Evolutionary conservation across 768 basidiomycete species (phyloP).

Genomic region (Pulveroboletus sp.): DNA sequence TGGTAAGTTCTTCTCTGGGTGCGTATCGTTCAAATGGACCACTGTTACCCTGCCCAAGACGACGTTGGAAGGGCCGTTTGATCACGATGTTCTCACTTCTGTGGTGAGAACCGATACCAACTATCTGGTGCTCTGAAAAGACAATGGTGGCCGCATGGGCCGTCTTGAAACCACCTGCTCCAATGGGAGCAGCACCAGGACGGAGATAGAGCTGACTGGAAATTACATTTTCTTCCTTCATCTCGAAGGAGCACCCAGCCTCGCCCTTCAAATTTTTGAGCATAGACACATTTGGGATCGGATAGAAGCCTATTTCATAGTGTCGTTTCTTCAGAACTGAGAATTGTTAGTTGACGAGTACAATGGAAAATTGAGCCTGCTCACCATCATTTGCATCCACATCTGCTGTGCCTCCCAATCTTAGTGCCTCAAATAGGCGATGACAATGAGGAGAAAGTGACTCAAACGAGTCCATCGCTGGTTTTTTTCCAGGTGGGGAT

Average conservation of each 20-base stretch:
- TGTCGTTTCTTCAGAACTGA: neutral
- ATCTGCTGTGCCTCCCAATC: neutral
- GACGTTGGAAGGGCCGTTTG: neutral
- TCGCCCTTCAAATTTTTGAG: too few relatives aligned
- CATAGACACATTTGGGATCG: neutral
- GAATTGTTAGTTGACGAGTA: neutral
- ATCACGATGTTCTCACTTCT: neutral
- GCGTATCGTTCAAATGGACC: neutral
- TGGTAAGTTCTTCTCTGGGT: neutral
- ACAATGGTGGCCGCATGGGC: neutral
- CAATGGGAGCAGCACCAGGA: too few relatives aligned
- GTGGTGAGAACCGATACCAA: neutral
- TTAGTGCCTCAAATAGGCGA: neutral
- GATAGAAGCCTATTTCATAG: neutral
- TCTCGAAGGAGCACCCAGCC: too few relatives aligned
- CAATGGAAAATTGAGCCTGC: too few relatives aligned
- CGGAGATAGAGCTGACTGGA: too few relatives aligned
- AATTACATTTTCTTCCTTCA: too few relatives aligned
- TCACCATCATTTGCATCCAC: neutral
- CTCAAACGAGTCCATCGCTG: neutral
- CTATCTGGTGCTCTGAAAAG: neutral
- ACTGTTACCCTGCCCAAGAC: neutral
- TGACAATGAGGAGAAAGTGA: neutral
- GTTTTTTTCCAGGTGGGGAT: neutral
- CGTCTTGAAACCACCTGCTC: neutral